phyloP scores from a whole-genome alignment of 2,329 filamentous ascomycete genomes.

The Sporothrix dimorphospora region DNA sequence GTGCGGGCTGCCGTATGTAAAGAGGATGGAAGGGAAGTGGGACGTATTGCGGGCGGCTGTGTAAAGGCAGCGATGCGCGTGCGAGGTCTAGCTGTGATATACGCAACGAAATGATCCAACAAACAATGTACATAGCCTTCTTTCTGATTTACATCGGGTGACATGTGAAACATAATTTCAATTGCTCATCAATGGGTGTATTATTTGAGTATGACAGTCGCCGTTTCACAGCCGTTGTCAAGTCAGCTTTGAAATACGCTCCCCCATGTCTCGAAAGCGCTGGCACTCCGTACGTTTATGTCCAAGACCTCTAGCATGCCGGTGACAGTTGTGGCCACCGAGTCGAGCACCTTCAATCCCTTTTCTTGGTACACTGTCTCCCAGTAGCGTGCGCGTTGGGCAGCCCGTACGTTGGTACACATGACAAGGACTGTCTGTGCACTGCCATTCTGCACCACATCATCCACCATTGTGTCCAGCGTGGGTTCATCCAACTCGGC shows the following conservation, averaged over 20 bases:
- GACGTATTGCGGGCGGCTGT: slow-evolving; percentile 25
- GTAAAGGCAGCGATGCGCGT: background rate
- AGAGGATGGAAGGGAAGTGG: slow-evolving; percentile 23
- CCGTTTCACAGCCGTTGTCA: too few relatives aligned
- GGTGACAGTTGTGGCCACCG: slow-evolving; percentile 48
- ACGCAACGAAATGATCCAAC: too few relatives aligned
- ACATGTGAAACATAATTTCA: too few relatives aligned
- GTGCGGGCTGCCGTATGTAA: slow-evolving; percentile 27
- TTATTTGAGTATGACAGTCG: too few relatives aligned
- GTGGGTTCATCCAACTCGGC: slow-evolving; percentile 39
- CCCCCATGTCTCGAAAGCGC: background rate
- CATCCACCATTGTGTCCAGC: slow-evolving; percentile 35
- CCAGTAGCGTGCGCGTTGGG: slow-evolving; percentile 45
- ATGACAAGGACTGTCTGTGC: slow-evolving; percentile 45
- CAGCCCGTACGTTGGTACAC: slow-evolving; percentile 49
- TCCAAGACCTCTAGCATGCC: slow-evolving; percentile 41
- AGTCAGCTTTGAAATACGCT: background rate
- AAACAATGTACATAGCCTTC: background rate
- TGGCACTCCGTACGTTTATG: background rate
- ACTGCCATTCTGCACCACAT: slow-evolving; percentile 36
- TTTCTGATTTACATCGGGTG: background rate
- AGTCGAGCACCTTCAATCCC: slow-evolving; percentile 43
- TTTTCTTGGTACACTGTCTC: slow-evolving; percentile 42
- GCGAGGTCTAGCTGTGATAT: too few relatives aligned
- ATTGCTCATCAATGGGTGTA: too few relatives aligned